A percentile compares a stretch with the other conserved stretches of the same genome.
Evolutionary conservation across 352 stramenopile genomes (phyloP).

Genomic region (Bremia lactucae): DNA sequence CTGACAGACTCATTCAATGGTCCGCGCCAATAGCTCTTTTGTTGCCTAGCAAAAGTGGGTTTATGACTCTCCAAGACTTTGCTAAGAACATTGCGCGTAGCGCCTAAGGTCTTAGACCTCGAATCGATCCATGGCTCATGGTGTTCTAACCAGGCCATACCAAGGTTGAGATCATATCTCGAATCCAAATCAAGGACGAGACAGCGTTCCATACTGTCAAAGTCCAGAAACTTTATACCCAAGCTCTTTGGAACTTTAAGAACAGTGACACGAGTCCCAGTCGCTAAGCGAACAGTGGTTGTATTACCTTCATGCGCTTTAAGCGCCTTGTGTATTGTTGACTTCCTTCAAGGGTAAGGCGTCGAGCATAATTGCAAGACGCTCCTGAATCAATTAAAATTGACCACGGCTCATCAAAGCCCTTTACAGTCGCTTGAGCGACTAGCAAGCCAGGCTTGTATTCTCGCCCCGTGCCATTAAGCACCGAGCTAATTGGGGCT

Average conservation of each 20-base stretch:
- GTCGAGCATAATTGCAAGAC: too few relatives aligned
- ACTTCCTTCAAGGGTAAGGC: too few relatives aligned
- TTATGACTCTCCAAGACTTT: neutral
- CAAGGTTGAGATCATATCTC: neutral
- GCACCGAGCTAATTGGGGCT: too few relatives aligned
- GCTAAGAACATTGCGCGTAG: neutral
- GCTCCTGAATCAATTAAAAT: too few relatives aligned
- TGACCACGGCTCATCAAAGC: too few relatives aligned
- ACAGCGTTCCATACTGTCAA: neutral
- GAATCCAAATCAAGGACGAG: neutral
- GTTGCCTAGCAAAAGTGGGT: neutral
- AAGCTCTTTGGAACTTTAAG: neutral
- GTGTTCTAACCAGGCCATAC: neutral
- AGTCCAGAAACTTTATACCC: neutral
- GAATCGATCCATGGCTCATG: neutral
- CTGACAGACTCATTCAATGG: too few relatives aligned
- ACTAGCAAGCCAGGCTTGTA: too few relatives aligned
- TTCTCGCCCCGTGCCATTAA: too few relatives aligned
- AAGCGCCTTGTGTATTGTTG: too few relatives aligned
- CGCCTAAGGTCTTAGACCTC: neutral
- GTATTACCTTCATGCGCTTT: too few relatives aligned
- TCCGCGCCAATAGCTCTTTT: neutral
- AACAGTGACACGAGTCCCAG: neutral
- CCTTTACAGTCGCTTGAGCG: too few relatives aligned
- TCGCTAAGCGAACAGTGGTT: too few relatives aligned